Base-by-base conservation (phyloP, 805 yeast species). In the Metschnikowia baotianmanensis region DNA sequence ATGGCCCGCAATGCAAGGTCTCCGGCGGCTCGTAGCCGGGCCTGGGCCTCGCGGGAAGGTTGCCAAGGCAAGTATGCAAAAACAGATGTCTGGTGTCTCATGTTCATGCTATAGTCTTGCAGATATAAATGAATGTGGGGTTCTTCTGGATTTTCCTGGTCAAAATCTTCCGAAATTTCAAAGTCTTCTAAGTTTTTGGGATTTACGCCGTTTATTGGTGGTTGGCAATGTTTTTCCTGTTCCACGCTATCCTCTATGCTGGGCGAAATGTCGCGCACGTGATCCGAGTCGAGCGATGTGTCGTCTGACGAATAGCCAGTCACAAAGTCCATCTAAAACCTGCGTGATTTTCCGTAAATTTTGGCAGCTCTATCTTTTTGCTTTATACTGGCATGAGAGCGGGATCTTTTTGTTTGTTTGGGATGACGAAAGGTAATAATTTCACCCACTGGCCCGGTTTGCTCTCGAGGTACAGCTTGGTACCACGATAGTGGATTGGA, bases 61-160 rank as follows among this genome's bases (percentile, higher is more conserved):
- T 32, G 21, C 58, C 61, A 57, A 12, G 58, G 56, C 5, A 57
- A 32, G 22, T 48, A 53, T 6, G 43, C 34, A 28, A 47, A 58
- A 7, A 46, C 40, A 8, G 51, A 27, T 6, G 36, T 22, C 18
- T 38, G 46, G 5, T 38, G 50, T 30, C 47, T 42, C 36, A 45
- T 38, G 34, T 45, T 42, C 51, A 49, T 47, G 39, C 50, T 35
- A 45, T 53, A 56, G 39, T 58, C 58, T 26, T 51, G 53, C 52
- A 49, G 48, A 36, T 45, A 45, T 16, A 40, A 35, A 5, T 40
- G 30, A 35, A 43, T 35, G 9, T 17, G 22, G 10, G 17, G 10
- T 5, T 25, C 21, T 6, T 6, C 12, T 10, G 15, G 11, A 13
- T 17, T 8, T 3, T 16, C 8, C 33, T 19, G 33, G 15, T 30